Conservation (phyloP, 1,284 basidiomycete species). For the Phylloboletellus chloephorus region DNA sequence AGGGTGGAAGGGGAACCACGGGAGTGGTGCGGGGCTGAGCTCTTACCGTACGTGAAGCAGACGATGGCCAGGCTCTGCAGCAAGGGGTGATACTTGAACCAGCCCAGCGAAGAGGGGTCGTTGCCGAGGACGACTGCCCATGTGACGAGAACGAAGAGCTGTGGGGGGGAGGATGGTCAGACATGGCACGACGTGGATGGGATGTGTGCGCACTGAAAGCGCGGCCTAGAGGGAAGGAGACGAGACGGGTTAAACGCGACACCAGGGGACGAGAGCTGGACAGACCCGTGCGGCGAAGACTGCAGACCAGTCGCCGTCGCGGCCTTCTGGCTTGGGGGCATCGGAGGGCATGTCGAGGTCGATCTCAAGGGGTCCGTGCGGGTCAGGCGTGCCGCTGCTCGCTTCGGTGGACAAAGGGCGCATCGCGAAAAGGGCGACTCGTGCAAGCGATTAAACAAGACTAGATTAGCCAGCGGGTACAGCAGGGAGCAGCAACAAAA, state of each 20-base stretch:
- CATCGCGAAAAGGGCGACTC: slow-evolving; percentile 11
- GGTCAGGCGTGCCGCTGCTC: background rate
- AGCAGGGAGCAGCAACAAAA: slow-evolving; percentile 12
- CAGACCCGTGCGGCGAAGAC: slow-evolving; percentile 18
- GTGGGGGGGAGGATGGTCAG: slow-evolving; percentile 4
- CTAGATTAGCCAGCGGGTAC: slow-evolving; percentile 22
- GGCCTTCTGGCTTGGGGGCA: slow-evolving; percentile 18
- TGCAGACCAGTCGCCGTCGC: slow-evolving; percentile 22
- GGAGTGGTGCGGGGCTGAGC: background rate
- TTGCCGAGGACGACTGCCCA: slow-evolving; percentile 52
- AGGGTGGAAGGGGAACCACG: background rate
- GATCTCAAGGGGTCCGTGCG: background rate
- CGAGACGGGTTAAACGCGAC: background rate
- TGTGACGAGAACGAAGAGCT: slow-evolving; percentile 47
- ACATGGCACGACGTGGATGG: slow-evolving; percentile 3
- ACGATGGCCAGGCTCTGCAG: slow-evolving; percentile 53
- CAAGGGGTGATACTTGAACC: slow-evolving; percentile 63
- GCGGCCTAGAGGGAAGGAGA: slow-evolving; percentile 12
- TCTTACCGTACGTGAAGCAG: slow-evolving; percentile 55
- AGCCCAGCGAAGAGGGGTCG: slow-evolving; percentile 44
- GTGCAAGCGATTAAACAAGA: slow-evolving; percentile 11
- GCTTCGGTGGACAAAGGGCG: background rate
- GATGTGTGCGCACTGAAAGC: slow-evolving; percentile 17
- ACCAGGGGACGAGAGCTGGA: background rate
- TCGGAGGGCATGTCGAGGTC: slow-evolving; percentile 21